A percentile compares a stretch with the other conserved stretches of the same genome.
phyloP scores from a whole-genome alignment of 331 rosid genomes.

The Phaseolus coccineus region DNA sequence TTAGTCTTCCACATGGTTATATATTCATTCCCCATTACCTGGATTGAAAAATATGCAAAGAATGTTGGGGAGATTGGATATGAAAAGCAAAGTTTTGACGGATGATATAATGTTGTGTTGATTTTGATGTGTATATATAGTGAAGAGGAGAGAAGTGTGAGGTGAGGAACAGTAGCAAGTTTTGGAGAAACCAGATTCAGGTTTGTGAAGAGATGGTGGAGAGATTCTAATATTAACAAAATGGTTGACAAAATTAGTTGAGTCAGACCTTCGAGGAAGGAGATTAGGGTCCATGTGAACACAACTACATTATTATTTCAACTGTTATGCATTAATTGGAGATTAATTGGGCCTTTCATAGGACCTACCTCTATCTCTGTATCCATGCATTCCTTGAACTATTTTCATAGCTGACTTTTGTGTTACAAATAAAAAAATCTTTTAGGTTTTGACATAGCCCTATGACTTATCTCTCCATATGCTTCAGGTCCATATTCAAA shows the following conservation, averaged over 20 bases:
- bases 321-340: not conserved
- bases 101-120: slow-evolving; percentile 16
- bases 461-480: not conserved
- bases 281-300: slow-evolving; percentile 37
- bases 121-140: slow-evolving; percentile 47
- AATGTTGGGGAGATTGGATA: not conserved
- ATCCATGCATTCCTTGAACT: not conserved
- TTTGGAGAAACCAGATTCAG: slow-evolving; percentile 53
- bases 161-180: slow-evolving; percentile 58
- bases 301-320: not conserved
- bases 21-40: slow-evolving; percentile 22
- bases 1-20: not conserved
- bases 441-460: not conserved
- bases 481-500: not conserved
- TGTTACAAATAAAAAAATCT: not conserved
- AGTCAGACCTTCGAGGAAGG: slow-evolving; percentile 45
- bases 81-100: not conserved
- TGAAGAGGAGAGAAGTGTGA: slow-evolving; percentile 29
- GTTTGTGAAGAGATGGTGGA: slow-evolving; percentile 44
- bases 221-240: slow-evolving; percentile 44
- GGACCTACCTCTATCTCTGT: slow-evolving; percentile 31
- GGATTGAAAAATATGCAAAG: not conserved
- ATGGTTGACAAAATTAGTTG: slow-evolving; percentile 61
- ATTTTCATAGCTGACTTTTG: slow-evolving; percentile 37
- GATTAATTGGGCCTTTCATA: slow-evolving; percentile 41